phyloP scores from a whole-genome alignment of 176 grass and related monocot species.

The Zea luxurians region DNA sequence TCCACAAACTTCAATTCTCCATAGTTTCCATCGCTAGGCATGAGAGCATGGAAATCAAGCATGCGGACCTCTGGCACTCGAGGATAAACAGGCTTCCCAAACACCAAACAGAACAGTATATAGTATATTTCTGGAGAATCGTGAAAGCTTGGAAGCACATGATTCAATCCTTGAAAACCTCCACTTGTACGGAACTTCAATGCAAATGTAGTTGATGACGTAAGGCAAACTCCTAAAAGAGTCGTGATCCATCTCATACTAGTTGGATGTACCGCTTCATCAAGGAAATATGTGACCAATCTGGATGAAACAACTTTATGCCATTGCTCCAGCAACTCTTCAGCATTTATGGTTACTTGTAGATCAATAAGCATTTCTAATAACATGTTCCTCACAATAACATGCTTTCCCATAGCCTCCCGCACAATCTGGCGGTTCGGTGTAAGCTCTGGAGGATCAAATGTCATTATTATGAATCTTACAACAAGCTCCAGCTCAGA shows the following conservation, averaged over 20 bases:
- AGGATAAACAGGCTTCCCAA: conserved; percentile 92
- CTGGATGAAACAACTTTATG: conserved; percentile 98
- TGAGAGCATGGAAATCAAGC: conserved; percentile 97
- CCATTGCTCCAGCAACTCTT: conserved; percentile 97
- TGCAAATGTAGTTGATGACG: conserved; percentile 82
- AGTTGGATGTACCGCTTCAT: conserved; percentile 97
- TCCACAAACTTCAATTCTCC: conserved; percentile 95
- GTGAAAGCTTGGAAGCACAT: conserved; percentile 84
- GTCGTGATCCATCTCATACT: conserved; percentile 99
- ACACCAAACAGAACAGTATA: conserved; percentile 96
- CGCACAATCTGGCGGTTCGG: conserved; percentile 63
- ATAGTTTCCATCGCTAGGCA: conserved; percentile 97
- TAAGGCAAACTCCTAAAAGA: conserved; percentile 92
- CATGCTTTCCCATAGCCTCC: conserved; percentile 95
- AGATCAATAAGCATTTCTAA: conserved; percentile 99
- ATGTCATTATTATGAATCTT: conserved; percentile 99
- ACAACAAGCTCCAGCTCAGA: conserved; percentile 96
- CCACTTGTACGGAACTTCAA: conserved; percentile 76
- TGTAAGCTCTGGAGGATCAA: conserved; percentile 83
- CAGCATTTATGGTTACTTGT: conserved; percentile 82
- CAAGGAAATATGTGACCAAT: conserved; percentile 91
- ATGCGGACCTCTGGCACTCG: conserved; percentile 97
- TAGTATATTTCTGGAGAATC: conserved; percentile 99
- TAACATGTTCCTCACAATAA: conserved; percentile 98
- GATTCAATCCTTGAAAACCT: conserved; percentile 82